phyloP scores from a whole-genome alignment of 2,329 filamentous ascomycete species.

The Macrophomina phaseolina region DNA sequence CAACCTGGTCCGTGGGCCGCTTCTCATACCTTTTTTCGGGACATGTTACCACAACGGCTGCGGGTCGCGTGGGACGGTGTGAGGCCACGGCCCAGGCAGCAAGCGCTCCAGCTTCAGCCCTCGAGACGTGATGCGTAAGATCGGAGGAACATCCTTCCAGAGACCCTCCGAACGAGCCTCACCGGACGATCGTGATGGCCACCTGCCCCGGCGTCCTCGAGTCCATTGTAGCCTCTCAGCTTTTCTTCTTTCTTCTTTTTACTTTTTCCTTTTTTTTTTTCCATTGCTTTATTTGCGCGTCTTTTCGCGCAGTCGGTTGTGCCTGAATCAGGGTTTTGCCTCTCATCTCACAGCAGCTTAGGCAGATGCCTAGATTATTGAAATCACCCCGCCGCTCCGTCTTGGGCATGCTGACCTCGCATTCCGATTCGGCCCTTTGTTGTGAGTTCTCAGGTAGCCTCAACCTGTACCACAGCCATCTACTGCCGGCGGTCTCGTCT shows the following conservation, averaged over 20 bases:
- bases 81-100: conserved; percentile 15
- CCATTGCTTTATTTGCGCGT: background rate
- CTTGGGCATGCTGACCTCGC: conserved; percentile 8
- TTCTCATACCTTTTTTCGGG: background rate
- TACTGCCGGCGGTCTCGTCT: conserved; percentile 2
- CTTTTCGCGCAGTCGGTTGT: background rate
- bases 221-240: background rate
- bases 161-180: conserved; percentile 11
- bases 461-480: background rate
- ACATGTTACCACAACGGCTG: background rate
- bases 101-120: conserved; percentile 3
- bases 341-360: conserved; percentile 24
- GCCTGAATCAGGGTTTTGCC: conserved; percentile 11
- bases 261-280: background rate
- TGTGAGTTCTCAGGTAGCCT: background rate
- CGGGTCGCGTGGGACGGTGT: conserved; percentile 2
- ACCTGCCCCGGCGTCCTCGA: too few species aligned
- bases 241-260: too few species aligned
- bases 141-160: conserved; percentile 11
- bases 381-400: background rate
- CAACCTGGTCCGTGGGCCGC: background rate
- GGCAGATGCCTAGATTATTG: conserved; percentile 5
- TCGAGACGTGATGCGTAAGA: conserved; percentile 10
- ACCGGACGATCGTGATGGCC: background rate
- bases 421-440: conserved; percentile 19